Percentiles rank a stretch among this genome's conserved stretches.
Evolutionary conservation across 352 stramenopile species (phyloP).

Genomic region (Pythium volutum): DNA sequence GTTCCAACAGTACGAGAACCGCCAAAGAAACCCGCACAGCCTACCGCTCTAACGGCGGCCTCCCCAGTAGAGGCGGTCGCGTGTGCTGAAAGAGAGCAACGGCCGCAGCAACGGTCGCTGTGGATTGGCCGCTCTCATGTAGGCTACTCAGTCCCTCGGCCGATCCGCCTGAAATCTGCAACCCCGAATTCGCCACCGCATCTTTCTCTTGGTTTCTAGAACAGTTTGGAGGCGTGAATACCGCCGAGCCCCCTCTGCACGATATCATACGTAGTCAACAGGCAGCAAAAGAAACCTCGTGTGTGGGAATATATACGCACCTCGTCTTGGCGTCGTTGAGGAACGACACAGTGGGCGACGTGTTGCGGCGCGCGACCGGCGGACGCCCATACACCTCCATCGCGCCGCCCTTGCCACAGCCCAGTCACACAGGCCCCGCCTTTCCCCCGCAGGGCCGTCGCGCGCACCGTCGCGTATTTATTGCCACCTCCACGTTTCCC

Average conservation of each 20-base stretch:
- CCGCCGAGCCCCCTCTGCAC: not conserved
- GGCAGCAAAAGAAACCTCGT: no score
- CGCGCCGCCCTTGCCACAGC: not conserved
- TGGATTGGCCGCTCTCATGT: not conserved
- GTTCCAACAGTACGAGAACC: not conserved
- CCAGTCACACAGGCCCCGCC: no score
- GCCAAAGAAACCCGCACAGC: not conserved
- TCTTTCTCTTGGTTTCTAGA: slow-evolving; percentile 7
- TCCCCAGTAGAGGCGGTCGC: slow-evolving; percentile 4
- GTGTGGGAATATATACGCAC: not conserved
- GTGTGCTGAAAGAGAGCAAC: not conserved
- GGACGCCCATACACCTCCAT: slow-evolving; percentile 26
- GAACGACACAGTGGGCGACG: slow-evolving; percentile 16
- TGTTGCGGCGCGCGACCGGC: slow-evolving; percentile 20
- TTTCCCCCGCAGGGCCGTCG: no score
- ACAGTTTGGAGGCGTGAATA: slow-evolving; percentile 2
- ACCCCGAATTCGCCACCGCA: not conserved
- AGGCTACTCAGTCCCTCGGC: not conserved
- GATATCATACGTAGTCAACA: not conserved
- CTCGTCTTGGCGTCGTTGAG: slow-evolving; percentile 21
- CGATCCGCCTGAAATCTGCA: slow-evolving; percentile 5
- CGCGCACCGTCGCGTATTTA: not conserved
- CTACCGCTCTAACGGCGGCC: slow-evolving; percentile 8
- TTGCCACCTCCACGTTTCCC: not conserved
- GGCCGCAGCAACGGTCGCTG: not conserved